phyloP scores from a whole-genome alignment of 805 yeast genomes.

The Starmerella geochares region DNA sequence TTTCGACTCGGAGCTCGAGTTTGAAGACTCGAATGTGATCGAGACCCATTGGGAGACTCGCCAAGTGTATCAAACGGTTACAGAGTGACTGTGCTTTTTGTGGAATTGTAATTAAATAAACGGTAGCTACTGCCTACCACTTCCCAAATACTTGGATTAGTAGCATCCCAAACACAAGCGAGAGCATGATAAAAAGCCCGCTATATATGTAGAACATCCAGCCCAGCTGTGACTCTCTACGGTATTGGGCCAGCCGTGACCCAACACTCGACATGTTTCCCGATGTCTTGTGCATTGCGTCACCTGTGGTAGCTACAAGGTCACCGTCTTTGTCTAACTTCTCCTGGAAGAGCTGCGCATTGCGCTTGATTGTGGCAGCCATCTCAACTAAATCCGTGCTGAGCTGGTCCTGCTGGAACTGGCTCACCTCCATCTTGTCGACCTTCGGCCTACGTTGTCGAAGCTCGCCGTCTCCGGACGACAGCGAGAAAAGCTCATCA shows the following conservation, averaged over 20 bases:
- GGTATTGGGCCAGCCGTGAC: slow-evolving; percentile 29
- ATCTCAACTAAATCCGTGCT: slow-evolving; percentile 41
- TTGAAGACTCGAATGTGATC: neutral
- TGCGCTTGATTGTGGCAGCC: slow-evolving; percentile 40
- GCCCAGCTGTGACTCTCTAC: slow-evolving; percentile 32
- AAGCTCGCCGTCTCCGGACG: slow-evolving; percentile 11
- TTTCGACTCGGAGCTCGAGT: neutral
- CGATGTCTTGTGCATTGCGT: slow-evolving; percentile 31
- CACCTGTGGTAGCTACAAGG: slow-evolving; percentile 31
- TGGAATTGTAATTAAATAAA: neutral
- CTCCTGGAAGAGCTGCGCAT: slow-evolving; percentile 39
- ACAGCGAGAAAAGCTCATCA: slow-evolving; percentile 19
- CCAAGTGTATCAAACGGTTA: slow-evolving; percentile 3
- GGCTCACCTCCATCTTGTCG: slow-evolving; percentile 27
- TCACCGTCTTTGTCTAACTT: slow-evolving; percentile 33
- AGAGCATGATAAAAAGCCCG: slow-evolving; percentile 29
- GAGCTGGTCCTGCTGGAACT: slow-evolving; percentile 38
- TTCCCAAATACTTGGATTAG: slow-evolving; percentile 33
- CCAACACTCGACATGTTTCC: slow-evolving; percentile 33
- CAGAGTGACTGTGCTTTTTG: neutral
- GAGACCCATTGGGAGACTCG: slow-evolving; percentile 16
- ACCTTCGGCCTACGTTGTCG: slow-evolving; percentile 1
- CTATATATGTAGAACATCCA: slow-evolving; percentile 35
- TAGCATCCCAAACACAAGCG: slow-evolving; percentile 31
- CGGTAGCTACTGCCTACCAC: slow-evolving; percentile 25